Conservation (phyloP, 805 yeast genomes). For the Kuraishia cidri region DNA sequence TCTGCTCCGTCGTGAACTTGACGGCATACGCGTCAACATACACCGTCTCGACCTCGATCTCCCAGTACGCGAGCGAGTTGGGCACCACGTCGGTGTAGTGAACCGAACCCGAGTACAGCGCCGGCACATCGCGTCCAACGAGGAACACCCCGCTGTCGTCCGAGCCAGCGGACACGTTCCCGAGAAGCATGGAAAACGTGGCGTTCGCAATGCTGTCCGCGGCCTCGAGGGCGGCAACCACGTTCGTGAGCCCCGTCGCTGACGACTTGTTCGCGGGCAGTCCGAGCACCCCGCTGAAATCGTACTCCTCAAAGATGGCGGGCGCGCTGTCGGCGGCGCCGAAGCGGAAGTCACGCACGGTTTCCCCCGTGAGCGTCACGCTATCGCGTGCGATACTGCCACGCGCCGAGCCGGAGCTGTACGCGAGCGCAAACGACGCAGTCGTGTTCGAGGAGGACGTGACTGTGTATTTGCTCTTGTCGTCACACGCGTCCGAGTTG, state of each 20-base stretch:
- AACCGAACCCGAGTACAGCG: constrained; percentile 30
- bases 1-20: constrained; percentile 11
- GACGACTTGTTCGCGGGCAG: constrained; percentile 36
- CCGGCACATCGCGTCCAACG: constrained; percentile 28
- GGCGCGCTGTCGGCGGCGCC: constrained; percentile 51
- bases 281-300: constrained; percentile 54
- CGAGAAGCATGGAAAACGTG: constrained; percentile 37
- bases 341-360: constrained; percentile 30
- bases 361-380: constrained; percentile 23
- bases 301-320: constrained; percentile 38
- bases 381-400: constrained; percentile 36
- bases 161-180: constrained; percentile 15
- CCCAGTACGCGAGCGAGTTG: constrained; percentile 37
- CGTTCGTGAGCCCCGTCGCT: constrained; percentile 23
- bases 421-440: constrained; percentile 35
- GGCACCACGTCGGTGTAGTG: constrained; percentile 26
- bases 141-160: constrained; percentile 28
- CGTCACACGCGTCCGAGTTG: constrained; percentile 30
- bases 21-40: constrained; percentile 23
- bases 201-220: constrained; percentile 23
- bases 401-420: constrained; percentile 43
- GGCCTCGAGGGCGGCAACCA: constrained; percentile 26
- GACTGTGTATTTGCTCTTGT: constrained; percentile 20
- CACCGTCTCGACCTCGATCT: constrained; percentile 29
- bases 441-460: constrained; percentile 7